These are phyloP conservation scores for Silene latifolia DNA, from an alignment of 148 eudicot genomes.

Conservation along the genomic window DNA sequence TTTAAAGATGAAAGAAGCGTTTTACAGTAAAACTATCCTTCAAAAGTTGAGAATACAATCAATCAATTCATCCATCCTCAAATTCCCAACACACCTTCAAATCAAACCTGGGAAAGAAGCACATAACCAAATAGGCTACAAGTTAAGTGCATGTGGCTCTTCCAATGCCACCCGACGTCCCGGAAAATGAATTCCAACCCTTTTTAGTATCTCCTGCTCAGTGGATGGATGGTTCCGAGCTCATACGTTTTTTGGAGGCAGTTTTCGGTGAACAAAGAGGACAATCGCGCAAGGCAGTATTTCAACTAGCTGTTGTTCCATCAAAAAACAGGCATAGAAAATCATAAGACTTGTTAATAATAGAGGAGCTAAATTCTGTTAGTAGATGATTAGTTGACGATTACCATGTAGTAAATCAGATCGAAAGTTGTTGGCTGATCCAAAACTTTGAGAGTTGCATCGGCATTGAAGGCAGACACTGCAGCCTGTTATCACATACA, in stretches of 20 bases:
- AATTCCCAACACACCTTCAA: too few species aligned
- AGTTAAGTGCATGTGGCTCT: too few species aligned
- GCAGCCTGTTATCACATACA: conserved; percentile 49
- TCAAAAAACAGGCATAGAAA: not conserved
- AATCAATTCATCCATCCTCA: too few species aligned
- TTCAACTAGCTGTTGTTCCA: conserved; percentile 36
- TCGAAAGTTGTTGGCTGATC: conserved; percentile 69
- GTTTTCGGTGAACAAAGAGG: conserved; percentile 43
- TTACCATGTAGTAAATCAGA: conserved; percentile 46
- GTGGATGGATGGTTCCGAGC: conserved; percentile 43
- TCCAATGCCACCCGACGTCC: too few species aligned
- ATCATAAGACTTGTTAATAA: not conserved
- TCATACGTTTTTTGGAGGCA: conserved; percentile 39
- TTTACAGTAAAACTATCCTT: not conserved
- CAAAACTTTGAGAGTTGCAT: conserved; percentile 78
- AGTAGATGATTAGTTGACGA: not conserved
- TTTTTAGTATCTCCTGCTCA: not conserved
- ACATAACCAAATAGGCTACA: not conserved
- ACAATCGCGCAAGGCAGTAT: conserved; percentile 52
- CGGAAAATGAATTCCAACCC: too few species aligned
- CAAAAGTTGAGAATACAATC: not conserved
- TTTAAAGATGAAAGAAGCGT: not conserved
- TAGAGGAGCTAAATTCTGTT: not conserved
- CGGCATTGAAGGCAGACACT: conserved; percentile 66
- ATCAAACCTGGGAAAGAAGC: too few species aligned